Evolutionary conservation across 768 basidiomycete species (phyloP).

Genomic region (Asterophora parasitica): DNA sequence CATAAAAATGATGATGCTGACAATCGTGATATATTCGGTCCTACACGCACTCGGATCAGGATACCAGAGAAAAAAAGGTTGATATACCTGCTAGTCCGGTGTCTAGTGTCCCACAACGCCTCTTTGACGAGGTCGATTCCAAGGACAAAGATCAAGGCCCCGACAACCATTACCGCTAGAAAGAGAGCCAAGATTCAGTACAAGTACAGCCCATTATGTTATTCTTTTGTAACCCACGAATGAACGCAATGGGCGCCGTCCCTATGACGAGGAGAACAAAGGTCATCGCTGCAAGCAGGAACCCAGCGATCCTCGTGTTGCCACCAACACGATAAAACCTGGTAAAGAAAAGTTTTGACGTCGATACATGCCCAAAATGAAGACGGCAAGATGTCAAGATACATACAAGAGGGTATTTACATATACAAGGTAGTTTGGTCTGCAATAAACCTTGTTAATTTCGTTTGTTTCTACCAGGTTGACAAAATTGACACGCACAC

Average conservation of each 20-base stretch:
- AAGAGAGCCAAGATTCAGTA: neutral
- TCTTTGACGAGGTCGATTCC: conserved; percentile 94
- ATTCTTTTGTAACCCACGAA: conserved; percentile 54
- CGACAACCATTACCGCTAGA: conserved; percentile 85
- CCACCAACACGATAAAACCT: conserved; percentile 95
- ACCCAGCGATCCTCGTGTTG: conserved; percentile 74
- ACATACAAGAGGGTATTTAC: conserved; percentile 75
- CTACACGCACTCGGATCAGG: conserved; percentile 26
- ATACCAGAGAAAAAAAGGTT: conserved; percentile 11
- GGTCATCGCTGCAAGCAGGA: conserved; percentile 78
- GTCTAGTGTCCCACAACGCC: conserved; percentile 92
- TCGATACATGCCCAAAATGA: neutral
- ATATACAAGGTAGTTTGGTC: conserved; percentile 84
- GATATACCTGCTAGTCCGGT: conserved; percentile 72
- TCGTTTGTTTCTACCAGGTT: too few relatives aligned
- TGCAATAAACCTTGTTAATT: conserved; percentile 21
- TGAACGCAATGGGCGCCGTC: conserved; percentile 84
- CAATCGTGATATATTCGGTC: conserved; percentile 77
- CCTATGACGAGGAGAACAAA: conserved; percentile 71
- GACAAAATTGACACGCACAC: conserved; percentile 46
- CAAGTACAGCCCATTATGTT: neutral
- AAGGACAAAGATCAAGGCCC: conserved; percentile 88
- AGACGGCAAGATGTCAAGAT: neutral
- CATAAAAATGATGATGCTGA: conserved; percentile 89
- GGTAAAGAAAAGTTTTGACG: neutral